phyloP scores from a whole-genome alignment of 2,329 filamentous ascomycete species.

The Fusarium sp. region DNA sequence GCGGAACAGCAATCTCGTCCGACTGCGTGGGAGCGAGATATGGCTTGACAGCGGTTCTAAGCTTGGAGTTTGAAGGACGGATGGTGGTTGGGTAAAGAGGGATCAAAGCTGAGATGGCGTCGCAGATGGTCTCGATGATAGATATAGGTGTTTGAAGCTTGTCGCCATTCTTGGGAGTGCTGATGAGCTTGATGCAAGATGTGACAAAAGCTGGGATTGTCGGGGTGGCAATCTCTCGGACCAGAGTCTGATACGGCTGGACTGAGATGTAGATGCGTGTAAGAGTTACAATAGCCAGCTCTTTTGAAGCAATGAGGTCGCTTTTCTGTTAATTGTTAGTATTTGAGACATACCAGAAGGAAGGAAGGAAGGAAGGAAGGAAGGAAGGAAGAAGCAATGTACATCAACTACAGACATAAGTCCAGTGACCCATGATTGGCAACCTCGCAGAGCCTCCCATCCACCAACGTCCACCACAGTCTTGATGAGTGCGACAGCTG shows the following conservation, averaged over 20 bases:
- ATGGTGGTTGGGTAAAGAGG: conserved; percentile 87
- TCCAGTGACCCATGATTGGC: conserved; percentile 81
- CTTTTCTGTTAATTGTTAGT: conserved; percentile 70
- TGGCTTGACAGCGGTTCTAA: conserved; percentile 70
- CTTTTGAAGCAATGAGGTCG: conserved; percentile 80
- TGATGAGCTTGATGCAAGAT: conserved; percentile 76
- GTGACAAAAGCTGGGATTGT: conserved; percentile 81
- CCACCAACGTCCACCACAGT: conserved; percentile 84
- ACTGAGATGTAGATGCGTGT: conserved; percentile 87
- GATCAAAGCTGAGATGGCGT: conserved; percentile 78
- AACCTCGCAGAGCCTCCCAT: conserved; percentile 82
- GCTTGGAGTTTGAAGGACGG: conserved; percentile 78
- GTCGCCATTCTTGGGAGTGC: conserved; percentile 55
- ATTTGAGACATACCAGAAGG: conserved; percentile 2
- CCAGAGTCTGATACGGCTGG: conserved; percentile 83
- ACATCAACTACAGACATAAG: conserved; percentile 81
- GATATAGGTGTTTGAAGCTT: conserved; percentile 55
- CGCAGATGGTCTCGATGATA: conserved; percentile 76
- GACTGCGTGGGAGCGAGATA: conserved; percentile 75
- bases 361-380: no score
- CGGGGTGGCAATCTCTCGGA: conserved; percentile 89
- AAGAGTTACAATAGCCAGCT: conserved; percentile 80
- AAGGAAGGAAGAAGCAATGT: conserved; percentile 27
- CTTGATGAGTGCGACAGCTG: conserved; percentile 83
- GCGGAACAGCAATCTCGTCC: conserved; percentile 62